A percentile compares a stretch with the other conserved stretches of the same genome.
These are phyloP conservation scores for Nothomitra cinnamomea DNA, from an alignment of 2,329 filamentous ascomycete species.

Conservation along the genomic window DNA sequence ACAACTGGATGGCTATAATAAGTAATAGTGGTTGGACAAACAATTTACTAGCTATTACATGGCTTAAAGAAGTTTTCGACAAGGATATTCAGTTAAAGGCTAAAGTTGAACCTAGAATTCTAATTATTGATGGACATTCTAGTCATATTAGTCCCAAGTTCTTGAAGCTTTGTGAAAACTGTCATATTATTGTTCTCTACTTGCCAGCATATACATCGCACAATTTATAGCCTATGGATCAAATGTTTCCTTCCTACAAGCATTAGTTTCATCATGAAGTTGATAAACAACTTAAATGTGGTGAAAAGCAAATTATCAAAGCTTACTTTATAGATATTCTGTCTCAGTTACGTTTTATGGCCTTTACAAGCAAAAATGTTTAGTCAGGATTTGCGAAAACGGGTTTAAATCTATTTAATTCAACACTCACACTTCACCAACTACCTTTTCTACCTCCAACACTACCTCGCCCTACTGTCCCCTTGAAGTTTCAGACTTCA, in stretches of 20 bases:
- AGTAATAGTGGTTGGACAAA: constrained; percentile 12
- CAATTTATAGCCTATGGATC: constrained; percentile 11
- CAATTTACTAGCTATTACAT: constrained; percentile 9
- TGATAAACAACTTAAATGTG: background rate
- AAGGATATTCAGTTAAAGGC: constrained; percentile 3
- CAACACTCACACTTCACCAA: background rate
- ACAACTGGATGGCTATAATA: background rate
- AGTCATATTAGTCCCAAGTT: constrained; percentile 7
- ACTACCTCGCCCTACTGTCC: too few relatives aligned
- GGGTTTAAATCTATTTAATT: background rate
- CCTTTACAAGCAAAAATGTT: background rate
- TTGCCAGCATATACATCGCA: constrained; percentile 9
- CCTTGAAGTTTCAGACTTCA: too few relatives aligned
- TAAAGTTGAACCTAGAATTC: background rate
- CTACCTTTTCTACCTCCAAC: too few relatives aligned
- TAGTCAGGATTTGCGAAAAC: background rate
- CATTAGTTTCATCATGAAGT: background rate
- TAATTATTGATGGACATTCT: constrained; percentile 8
- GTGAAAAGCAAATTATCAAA: background rate
- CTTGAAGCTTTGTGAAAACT: background rate
- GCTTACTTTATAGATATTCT: background rate
- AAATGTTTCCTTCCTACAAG: constrained; percentile 7
- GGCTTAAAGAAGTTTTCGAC: constrained; percentile 8
- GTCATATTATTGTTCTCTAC: constrained; percentile 3
- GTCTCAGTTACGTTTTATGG: background rate